phyloP scores from a whole-genome alignment of 805 yeast genomes.

The Zygosaccharomyces pseudorouxii region DNA sequence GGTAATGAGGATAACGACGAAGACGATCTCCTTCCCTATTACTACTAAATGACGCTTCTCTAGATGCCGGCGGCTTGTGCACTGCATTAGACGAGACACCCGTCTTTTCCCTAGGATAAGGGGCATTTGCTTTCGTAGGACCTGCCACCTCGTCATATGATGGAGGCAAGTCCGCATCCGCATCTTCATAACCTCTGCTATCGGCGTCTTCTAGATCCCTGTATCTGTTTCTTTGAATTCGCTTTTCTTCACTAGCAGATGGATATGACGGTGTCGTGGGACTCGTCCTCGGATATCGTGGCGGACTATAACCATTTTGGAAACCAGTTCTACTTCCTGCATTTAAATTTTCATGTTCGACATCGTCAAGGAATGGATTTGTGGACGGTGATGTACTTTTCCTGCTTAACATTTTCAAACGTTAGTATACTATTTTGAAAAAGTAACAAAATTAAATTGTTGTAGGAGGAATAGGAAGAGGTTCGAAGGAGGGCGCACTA shows the following conservation, averaged over 20 bases:
- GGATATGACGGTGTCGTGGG: constrained; percentile 32
- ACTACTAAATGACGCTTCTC: constrained; percentile 6
- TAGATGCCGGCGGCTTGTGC: neutral
- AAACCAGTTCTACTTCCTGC: neutral
- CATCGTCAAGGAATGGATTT: constrained; percentile 35
- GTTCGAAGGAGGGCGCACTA: neutral
- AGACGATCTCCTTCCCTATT: constrained; percentile 10
- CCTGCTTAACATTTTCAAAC: constrained; percentile 5
- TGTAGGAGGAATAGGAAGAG: neutral
- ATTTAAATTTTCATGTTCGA: constrained; percentile 16
- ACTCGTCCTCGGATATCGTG: constrained; percentile 6
- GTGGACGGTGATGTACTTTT: constrained; percentile 21
- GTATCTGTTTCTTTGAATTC: constrained; percentile 32
- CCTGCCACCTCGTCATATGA: constrained; percentile 68
- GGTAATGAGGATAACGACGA: constrained; percentile 17
- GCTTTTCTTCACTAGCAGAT: constrained; percentile 32
- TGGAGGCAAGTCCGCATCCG: constrained; percentile 46
- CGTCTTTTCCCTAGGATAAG: constrained; percentile 53
- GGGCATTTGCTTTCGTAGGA: constrained; percentile 37
- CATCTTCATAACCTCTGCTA: constrained; percentile 6
- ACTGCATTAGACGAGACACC: constrained; percentile 8
- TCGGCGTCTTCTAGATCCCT: constrained; percentile 25
- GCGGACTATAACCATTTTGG: constrained; percentile 5
- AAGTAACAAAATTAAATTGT: neutral
- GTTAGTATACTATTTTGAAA: constrained; percentile 11